A percentile compares a stretch with the other conserved stretches of the same genome.
phyloP scores from a whole-genome alignment of 2,329 filamentous ascomycete genomes.

The Fusarium albidum region DNA sequence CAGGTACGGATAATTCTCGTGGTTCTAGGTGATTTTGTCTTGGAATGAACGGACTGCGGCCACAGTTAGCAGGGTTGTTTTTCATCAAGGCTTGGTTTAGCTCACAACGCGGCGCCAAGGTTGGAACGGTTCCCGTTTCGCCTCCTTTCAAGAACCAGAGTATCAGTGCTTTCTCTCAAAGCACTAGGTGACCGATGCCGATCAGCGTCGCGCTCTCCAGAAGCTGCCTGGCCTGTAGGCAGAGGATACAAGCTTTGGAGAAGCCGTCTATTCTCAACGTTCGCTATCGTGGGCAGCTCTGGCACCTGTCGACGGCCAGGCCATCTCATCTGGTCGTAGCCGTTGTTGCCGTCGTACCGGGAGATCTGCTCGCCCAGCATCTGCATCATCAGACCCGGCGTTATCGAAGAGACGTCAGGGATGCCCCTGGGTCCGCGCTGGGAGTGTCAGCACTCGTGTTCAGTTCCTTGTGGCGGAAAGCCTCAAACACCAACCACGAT shows the following conservation, averaged over 20 bases:
- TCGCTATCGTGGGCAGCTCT: too few species aligned
- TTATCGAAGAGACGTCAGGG: conserved; percentile 17
- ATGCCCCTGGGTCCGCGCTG: conserved; percentile 13
- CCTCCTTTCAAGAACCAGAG: too few species aligned
- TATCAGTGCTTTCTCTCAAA: too few species aligned
- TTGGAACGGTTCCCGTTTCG: too few species aligned
- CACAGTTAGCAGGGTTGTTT: conserved; percentile 5
- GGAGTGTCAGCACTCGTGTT: neutral
- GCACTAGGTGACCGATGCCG: too few species aligned
- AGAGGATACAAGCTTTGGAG: too few species aligned
- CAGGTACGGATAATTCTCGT: conserved; percentile 7
- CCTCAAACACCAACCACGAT: conserved; percentile 41
- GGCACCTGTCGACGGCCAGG: too few species aligned
- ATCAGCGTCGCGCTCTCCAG: too few species aligned
- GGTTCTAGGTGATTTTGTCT: conserved; percentile 10
- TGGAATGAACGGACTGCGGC: conserved; percentile 14
- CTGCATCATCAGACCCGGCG: conserved; percentile 35
- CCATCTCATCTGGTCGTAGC: neutral
- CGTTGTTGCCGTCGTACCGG: conserved; percentile 13
- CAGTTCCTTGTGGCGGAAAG: neutral
- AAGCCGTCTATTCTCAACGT: too few species aligned
- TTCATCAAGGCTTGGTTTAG: neutral
- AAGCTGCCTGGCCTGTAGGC: too few species aligned
- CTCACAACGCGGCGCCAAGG: conserved; percentile 3
- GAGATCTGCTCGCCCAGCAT: conserved; percentile 41